phyloP scores from a whole-genome alignment of 2,329 filamentous ascomycete species.

The Monosporascus sp. region DNA sequence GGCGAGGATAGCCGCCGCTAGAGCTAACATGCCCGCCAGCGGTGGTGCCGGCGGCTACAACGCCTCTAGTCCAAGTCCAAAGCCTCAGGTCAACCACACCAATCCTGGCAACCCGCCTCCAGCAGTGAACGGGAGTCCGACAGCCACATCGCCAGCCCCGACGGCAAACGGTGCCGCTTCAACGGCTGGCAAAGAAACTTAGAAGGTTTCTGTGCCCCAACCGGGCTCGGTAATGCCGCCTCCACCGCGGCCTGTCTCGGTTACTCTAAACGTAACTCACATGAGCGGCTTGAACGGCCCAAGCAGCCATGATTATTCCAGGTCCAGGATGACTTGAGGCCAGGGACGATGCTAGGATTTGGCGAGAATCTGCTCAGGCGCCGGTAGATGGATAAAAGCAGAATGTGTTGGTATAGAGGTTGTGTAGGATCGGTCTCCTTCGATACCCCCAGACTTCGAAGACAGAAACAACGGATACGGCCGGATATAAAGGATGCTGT shows the following conservation, averaged over 20 bases:
- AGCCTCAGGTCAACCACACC: conserved; percentile 16
- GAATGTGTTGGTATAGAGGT: background rate
- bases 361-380: background rate
- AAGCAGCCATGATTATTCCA: background rate
- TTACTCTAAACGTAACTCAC: background rate
- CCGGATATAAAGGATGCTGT: background rate
- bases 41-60: conserved; percentile 11
- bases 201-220: conserved; percentile 13
- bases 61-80: conserved; percentile 20
- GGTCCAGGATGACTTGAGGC: background rate
- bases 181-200: conserved; percentile 17
- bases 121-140: conserved; percentile 18
- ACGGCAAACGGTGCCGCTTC: conserved; percentile 13
- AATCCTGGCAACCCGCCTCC: conserved; percentile 9
- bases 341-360: background rate
- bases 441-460: too few relatives aligned
- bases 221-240: conserved; percentile 21
- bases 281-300: background rate
- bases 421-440: too few relatives aligned
- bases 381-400: background rate
- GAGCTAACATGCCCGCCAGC: conserved; percentile 16
- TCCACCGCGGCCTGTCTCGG: background rate
- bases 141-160: conserved; percentile 7
- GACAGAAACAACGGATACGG: background rate
- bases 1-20: conserved; percentile 16